phyloP scores from a whole-genome alignment of 2,329 filamentous ascomycete species.

The Pestalotiopsis fici region DNA sequence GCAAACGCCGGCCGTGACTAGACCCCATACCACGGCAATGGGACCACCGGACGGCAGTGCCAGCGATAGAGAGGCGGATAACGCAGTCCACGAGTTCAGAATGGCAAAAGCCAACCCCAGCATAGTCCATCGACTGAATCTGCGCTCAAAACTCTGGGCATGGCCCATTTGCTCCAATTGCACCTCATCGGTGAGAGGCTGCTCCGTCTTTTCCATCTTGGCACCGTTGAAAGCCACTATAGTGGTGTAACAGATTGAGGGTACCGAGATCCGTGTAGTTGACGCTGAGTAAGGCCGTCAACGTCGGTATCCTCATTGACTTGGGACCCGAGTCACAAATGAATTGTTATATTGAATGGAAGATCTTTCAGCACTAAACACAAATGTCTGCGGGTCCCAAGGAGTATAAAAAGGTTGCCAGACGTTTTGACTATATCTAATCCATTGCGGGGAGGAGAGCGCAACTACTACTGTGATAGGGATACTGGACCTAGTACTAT shows the following conservation, averaged over 20 bases:
- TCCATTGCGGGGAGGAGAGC: not conserved
- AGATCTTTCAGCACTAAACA: not conserved
- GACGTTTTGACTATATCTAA: not conserved
- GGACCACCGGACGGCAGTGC: slow-evolving; percentile 70
- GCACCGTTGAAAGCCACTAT: not conserved
- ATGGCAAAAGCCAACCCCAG: slow-evolving; percentile 50
- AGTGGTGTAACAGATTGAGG: not conserved
- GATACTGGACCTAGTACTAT: too few species aligned
- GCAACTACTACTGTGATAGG: not conserved
- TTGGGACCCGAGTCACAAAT: not conserved
- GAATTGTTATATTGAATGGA: not conserved
- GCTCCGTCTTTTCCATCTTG: not conserved
- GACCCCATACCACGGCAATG: slow-evolving; percentile 72
- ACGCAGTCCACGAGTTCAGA: slow-evolving; percentile 49
- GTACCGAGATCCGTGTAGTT: not conserved
- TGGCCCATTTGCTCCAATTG: slow-evolving; percentile 45
- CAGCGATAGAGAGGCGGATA: slow-evolving; percentile 46
- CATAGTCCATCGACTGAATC: slow-evolving; percentile 49
- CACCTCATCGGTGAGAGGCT: slow-evolving; percentile 27
- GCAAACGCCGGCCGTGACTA: slow-evolving; percentile 65
- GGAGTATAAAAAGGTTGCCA: not conserved
- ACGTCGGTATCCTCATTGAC: not conserved
- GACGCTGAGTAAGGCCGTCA: too few species aligned
- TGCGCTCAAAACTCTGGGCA: slow-evolving; percentile 49
- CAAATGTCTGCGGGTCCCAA: not conserved